A percentile compares a stretch with the other conserved stretches of the same genome.
These are phyloP conservation scores for Neonectria coccinea DNA, from an alignment of 2,329 filamentous ascomycete species.

Conservation along the genomic window DNA sequence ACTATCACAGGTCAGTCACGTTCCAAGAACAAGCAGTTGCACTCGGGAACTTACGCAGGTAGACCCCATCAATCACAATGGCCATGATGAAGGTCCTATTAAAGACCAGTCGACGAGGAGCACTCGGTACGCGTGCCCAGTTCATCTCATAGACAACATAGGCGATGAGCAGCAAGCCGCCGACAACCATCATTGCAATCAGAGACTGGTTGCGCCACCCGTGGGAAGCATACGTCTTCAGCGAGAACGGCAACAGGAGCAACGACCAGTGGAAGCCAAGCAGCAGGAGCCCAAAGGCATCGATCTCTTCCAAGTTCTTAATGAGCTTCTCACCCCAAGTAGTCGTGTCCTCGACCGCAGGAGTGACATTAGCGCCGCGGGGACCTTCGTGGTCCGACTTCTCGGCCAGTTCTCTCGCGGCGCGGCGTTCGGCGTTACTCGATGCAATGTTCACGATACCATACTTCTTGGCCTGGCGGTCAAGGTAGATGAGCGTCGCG, in stretches of 20 bases:
- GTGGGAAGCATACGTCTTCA: constrained; percentile 57
- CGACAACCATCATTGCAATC: constrained; percentile 57
- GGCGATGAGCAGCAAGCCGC: constrained; percentile 52
- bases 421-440: constrained; percentile 52
- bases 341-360: constrained; percentile 25
- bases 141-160: constrained; percentile 62
- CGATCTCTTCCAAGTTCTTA: constrained; percentile 57
- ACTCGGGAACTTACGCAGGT: constrained; percentile 36
- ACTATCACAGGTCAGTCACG: constrained; percentile 33
- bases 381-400: constrained; percentile 32
- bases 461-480: constrained; percentile 65
- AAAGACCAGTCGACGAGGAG: constrained; percentile 43
- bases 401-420: constrained; percentile 33
- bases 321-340: constrained; percentile 40
- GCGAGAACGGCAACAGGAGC: constrained; percentile 76
- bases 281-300: constrained; percentile 56
- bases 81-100: constrained; percentile 49
- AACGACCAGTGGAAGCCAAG: constrained; percentile 63
- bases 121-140: constrained; percentile 42
- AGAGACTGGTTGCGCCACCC: constrained; percentile 56
- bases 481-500: constrained; percentile 64
- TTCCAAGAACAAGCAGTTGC: too few species aligned
- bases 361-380: constrained; percentile 34
- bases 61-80: constrained; percentile 48
- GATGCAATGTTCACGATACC: constrained; percentile 57